Base-by-base conservation (phyloP, 2,329 filamentous ascomycete genomes). In the Diaporthe batatas region DNA sequence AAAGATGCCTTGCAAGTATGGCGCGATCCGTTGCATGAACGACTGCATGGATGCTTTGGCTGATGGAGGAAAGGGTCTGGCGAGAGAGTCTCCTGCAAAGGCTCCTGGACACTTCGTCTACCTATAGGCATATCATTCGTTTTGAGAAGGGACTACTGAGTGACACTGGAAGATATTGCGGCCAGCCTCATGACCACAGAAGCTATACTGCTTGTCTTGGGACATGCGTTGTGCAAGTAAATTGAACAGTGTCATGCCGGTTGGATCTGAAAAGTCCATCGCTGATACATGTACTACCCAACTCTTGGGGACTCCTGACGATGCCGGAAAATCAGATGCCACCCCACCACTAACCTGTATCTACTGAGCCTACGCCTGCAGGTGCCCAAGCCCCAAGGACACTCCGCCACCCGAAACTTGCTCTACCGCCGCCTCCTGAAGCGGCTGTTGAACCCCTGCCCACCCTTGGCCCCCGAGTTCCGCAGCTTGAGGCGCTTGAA, bases 401-500 rank as follows among this genome's bases (percentile, higher is more conserved):
- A 47, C 16, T 11, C 25, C 3, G 6, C 54, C 10, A 10, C 6
- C 18, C 7, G 23, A 6, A 34, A 2, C 23, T 44, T 23, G 23
- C 36, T 4, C 80, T 76, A 84, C 49, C 82, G 76, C 77, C 86
- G 85, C 74, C 90, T 83, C 71, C 89, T 85, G 79, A 91, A 92
- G 69, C 85, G 85, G 79, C 89, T 91, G 72, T 87, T 87, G 78
- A 86, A 84, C 2, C 85, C 88, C 25, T 88, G 84, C 5, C 89
- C 89, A 1, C 90, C 90, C 80, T 91, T 92, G n/a, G 88, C 82
- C 4, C 90, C 90, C 3, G 85, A 82, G 76, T 91, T 91, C 76
- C 84, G 85, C 78, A 93, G 82, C 83, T 93, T 92, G 73, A 93
- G 80, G 71, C 89, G 83, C 79, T 90, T 90, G 81, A 92, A 93